A percentile compares a stretch with the other conserved stretches of the same genome.
phyloP scores from a whole-genome alignment of 108 stramenopile species.

The Pseudonitzschia pungens region DNA sequence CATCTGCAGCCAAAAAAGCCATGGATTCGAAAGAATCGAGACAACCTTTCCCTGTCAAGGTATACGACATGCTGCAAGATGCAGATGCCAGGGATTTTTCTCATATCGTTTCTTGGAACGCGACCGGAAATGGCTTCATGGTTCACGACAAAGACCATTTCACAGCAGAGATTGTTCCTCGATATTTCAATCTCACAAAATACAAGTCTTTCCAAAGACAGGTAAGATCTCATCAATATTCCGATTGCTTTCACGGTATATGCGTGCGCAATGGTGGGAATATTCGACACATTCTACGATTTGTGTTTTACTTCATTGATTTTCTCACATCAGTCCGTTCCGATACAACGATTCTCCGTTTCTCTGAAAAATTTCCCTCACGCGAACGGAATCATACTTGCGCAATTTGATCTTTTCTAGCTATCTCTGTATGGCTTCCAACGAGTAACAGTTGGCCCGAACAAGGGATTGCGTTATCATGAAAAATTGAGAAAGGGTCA shows the following conservation, averaged over 20 bases:
- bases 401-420: background rate
- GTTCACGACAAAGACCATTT: conserved; percentile 41
- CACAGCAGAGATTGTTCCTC: conserved; percentile 30
- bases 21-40: conserved; percentile 20
- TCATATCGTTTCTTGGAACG: conserved; percentile 43
- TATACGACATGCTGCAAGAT: conserved; percentile 45
- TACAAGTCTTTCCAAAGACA: conserved; percentile 68
- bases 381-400: no score
- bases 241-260: no score
- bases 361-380: no score
- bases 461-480: conserved; percentile 34
- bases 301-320: background rate
- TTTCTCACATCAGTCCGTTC: background rate
- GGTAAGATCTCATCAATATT: conserved; percentile 32
- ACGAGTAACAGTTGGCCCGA: conserved; percentile 27
- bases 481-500: conserved; percentile 29
- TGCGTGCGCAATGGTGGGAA: no score
- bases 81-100: conserved; percentile 32
- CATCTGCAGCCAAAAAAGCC: background rate
- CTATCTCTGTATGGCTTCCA: conserved; percentile 36
- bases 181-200: conserved; percentile 37
- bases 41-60: conserved; percentile 36
- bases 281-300: background rate
- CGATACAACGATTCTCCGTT: no score
- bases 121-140: conserved; percentile 33